Evolutionary conservation across 192 early-diverging fungal species (phyloP).

Genomic region (Coemansia furcata): DNA sequence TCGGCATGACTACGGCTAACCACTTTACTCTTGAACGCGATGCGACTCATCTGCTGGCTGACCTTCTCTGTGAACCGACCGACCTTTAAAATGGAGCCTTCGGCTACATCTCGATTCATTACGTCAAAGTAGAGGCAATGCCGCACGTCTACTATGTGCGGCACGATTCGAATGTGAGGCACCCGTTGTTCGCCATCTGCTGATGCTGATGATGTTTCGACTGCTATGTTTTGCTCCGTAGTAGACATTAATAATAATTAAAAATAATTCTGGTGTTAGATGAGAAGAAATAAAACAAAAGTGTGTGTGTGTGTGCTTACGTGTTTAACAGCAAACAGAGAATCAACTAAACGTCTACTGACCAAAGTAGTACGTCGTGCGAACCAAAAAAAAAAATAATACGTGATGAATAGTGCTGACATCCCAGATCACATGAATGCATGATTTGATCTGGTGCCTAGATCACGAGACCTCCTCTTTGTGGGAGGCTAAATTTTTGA

Average conservation of each 20-base stretch:
- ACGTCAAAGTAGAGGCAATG: constrained; percentile 62
- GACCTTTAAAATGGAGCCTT: constrained; percentile 63
- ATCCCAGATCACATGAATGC: background rate
- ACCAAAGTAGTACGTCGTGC: background rate
- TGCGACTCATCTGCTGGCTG: constrained; percentile 59
- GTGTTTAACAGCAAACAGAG: background rate
- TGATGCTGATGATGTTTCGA: no score
- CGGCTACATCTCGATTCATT: constrained; percentile 62
- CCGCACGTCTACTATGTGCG: constrained; percentile 54
- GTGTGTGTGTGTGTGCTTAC: background rate
- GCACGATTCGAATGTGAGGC: constrained; percentile 57
- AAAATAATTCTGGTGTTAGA: background rate
- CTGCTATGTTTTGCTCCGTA: no score
- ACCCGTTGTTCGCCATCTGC: constrained; percentile 8
- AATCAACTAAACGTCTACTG: no score
- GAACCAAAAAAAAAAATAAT: background rate
- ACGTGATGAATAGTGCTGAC: no score
- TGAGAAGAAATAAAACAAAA: constrained; percentile 15
- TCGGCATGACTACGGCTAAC: constrained; percentile 86
- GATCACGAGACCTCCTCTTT: background rate
- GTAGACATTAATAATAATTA: constrained; percentile 10
- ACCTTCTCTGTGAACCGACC: constrained; percentile 73
- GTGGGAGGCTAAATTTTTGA: background rate
- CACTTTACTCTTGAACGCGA: constrained; percentile 91
- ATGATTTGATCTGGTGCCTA: constrained; percentile 6